Percentiles rank a stretch among this genome's conserved stretches.
phyloP scores from a whole-genome alignment of 164 flowering plant genomes.

The Houttuynia cordata region DNA sequence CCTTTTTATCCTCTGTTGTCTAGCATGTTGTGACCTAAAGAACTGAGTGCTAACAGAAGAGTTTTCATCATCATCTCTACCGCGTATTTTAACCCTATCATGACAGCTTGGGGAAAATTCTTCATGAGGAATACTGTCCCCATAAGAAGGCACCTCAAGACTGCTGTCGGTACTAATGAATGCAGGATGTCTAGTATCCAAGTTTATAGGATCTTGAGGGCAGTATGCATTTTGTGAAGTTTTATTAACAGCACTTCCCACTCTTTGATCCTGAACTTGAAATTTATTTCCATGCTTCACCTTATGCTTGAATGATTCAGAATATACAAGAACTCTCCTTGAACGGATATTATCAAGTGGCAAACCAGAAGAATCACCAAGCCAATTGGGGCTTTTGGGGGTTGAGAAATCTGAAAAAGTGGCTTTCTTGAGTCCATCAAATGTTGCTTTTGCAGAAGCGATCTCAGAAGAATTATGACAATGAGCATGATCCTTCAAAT shows the following conservation, averaged over 20 bases:
- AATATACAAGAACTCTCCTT: conserved; percentile 11
- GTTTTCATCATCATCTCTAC: conserved; percentile 94
- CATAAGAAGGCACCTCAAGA: conserved; percentile 24
- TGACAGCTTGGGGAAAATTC: conserved; percentile 23
- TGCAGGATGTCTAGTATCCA: conserved; percentile 36
- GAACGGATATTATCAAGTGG: conserved; percentile 4
- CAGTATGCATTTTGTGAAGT: conserved; percentile 17
- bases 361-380: conserved; percentile 16
- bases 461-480: conserved; percentile 15
- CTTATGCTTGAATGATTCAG: too few relatives aligned
- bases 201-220: conserved; percentile 20
- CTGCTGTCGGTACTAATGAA: conserved; percentile 43
- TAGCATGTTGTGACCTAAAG: conserved; percentile 34
- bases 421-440: conserved; percentile 30
- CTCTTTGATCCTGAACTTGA: conserved; percentile 15
- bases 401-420: conserved; percentile 19
- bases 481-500: conserved; percentile 15
- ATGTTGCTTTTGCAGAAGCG: conserved; percentile 26
- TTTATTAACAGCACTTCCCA: conserved; percentile 13
- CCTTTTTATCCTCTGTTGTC: conserved; percentile 56
- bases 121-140: conserved; percentile 23
- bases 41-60: conserved; percentile 60
- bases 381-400: conserved; percentile 21
- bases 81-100: conserved; percentile 50
- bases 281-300: not conserved